Evolutionary conservation across 495 filamentous ascomycete species (phyloP).

Genomic region (Penicillium turbatum): DNA sequence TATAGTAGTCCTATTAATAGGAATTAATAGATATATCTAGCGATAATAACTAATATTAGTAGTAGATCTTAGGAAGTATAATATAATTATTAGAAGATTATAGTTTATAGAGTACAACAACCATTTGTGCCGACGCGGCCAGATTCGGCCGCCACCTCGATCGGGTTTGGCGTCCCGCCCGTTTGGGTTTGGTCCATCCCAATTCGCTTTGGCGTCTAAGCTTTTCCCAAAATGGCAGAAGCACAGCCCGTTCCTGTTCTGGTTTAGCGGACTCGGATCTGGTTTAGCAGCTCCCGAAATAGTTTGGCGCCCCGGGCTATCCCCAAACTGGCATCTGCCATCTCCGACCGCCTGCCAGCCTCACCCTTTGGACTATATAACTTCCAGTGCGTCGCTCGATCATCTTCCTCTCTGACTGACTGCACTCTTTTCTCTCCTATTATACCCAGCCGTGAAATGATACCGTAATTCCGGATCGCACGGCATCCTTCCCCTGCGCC

Average conservation of each 20-base stretch:
- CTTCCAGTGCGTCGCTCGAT: slow-evolving; percentile 5
- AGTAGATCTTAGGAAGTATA: no score
- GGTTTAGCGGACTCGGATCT: not conserved
- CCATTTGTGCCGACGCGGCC: slow-evolving; percentile 2
- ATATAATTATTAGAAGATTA: no score
- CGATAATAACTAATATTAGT: no score
- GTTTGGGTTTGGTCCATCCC: not conserved
- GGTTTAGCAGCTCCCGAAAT: not conserved
- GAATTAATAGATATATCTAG: no score
- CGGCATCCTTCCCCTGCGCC: not conserved
- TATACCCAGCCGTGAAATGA: not conserved
- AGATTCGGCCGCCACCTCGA: slow-evolving; percentile 6
- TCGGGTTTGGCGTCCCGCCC: slow-evolving; percentile 2
- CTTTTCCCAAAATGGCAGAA: not conserved
- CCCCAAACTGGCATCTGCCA: not conserved
- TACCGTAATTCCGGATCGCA: slow-evolving; percentile 5
- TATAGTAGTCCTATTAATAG: no score
- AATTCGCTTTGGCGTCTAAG: not conserved
- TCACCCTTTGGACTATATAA: not conserved
- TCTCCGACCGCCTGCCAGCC: not conserved
- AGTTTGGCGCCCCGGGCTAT: not conserved
- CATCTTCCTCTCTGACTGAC: slow-evolving; percentile 3
- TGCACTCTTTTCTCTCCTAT: not conserved
- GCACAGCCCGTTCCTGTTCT: not conserved
- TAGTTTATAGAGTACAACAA: no score